These are phyloP conservation scores for Salmacisia buchloeana DNA, from an alignment of 1,284 basidiomycete genomes.

Conservation along the genomic window DNA sequence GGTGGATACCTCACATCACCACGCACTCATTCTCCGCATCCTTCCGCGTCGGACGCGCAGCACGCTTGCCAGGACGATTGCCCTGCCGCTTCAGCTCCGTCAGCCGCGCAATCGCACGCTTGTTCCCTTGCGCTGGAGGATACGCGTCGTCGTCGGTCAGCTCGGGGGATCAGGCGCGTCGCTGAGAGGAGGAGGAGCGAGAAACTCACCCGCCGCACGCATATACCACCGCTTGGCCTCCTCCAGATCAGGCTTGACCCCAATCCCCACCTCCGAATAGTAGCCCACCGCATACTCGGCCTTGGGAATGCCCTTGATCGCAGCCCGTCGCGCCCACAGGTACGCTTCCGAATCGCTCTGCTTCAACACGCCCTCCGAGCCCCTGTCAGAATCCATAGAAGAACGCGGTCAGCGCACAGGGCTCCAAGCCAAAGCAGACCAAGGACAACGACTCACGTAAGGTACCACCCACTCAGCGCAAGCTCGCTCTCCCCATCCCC, in stretches of 20 bases:
- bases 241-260: slow-evolving; percentile 89
- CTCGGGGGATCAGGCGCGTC: not conserved
- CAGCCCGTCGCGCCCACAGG: slow-evolving; percentile 54
- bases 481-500: slow-evolving; percentile 91
- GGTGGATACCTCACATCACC: slow-evolving; percentile 24
- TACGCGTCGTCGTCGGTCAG: too few relatives aligned
- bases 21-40: slow-evolving; percentile 40
- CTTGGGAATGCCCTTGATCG: slow-evolving; percentile 53
- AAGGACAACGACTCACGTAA: slow-evolving; percentile 53
- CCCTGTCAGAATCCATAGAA: slow-evolving; percentile 19
- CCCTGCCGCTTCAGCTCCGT: slow-evolving; percentile 63
- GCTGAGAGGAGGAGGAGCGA: not conserved
- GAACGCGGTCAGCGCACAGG: not conserved
- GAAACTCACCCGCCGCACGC: slow-evolving; percentile 56
- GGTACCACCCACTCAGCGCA: slow-evolving; percentile 93
- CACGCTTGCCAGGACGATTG: slow-evolving; percentile 23
- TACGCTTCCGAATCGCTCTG: slow-evolving; percentile 97
- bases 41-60: slow-evolving; percentile 34
- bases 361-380: slow-evolving; percentile 79
- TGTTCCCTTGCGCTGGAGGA: slow-evolving; percentile 77
- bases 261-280: slow-evolving; percentile 96
- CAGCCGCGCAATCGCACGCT: slow-evolving; percentile 85
- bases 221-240: slow-evolving; percentile 98
- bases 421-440: not conserved
- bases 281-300: slow-evolving; percentile 76